Evolutionary conservation across 805 yeast species (phyloP).

Genomic region (Groenewaldozyma salmanticensis): DNA sequence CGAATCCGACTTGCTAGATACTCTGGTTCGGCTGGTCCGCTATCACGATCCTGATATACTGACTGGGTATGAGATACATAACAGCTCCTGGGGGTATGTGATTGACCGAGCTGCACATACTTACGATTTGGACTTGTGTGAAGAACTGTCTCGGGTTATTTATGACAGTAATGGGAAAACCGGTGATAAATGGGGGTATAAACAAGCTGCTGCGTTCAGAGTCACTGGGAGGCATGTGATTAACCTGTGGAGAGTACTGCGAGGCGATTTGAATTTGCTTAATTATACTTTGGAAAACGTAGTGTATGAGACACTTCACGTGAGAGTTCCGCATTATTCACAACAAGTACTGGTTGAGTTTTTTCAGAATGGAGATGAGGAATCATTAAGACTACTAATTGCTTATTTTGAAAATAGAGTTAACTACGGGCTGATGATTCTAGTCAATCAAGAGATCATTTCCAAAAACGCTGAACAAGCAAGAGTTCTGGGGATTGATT

Average conservation of each 20-base stretch:
- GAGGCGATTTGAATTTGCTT: slow-evolving; percentile 51
- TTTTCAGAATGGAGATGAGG: slow-evolving; percentile 29
- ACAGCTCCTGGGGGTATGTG: slow-evolving; percentile 83
- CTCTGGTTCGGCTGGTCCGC: slow-evolving; percentile 46
- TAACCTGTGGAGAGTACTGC: slow-evolving; percentile 73
- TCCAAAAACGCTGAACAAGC: slow-evolving; percentile 73
- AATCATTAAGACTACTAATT: slow-evolving; percentile 14
- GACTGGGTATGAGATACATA: slow-evolving; percentile 75
- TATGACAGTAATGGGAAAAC: slow-evolving; percentile 27
- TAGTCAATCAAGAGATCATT: slow-evolving; percentile 56
- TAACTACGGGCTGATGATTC: slow-evolving; percentile 36
- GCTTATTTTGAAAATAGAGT: slow-evolving; percentile 40
- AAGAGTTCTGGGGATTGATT: slow-evolving; percentile 79
- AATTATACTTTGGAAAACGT: slow-evolving; percentile 73
- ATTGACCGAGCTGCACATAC: slow-evolving; percentile 42
- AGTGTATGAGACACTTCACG: slow-evolving; percentile 56
- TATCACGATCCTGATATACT: slow-evolving; percentile 78
- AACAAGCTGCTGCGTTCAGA: slow-evolving; percentile 59
- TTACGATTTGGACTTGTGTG: slow-evolving; percentile 44
- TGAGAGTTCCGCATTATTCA: slow-evolving; percentile 54
- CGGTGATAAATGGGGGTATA: slow-evolving; percentile 62
- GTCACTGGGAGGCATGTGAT: slow-evolving; percentile 76
- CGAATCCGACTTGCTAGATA: slow-evolving; percentile 54
- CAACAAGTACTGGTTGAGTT: slow-evolving; percentile 39
- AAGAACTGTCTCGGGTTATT: slow-evolving; percentile 51